phyloP scores from a whole-genome alignment of 768 basidiomycete species.

The Pulveroboletus sp. region DNA sequence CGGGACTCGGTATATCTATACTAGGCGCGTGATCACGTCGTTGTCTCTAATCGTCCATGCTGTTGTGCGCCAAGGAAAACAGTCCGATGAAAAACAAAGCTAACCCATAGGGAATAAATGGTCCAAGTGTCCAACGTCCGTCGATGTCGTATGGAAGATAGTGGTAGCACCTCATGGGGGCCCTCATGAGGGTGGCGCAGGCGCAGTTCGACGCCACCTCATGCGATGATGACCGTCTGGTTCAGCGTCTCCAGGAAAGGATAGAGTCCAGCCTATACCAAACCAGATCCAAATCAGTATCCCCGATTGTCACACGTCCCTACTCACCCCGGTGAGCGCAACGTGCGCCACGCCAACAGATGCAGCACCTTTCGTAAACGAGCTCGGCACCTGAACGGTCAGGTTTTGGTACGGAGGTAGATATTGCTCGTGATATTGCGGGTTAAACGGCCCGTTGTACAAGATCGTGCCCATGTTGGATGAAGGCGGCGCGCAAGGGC shows the following conservation, averaged over 20 bases:
- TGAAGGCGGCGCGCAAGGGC: slow-evolving; percentile 22
- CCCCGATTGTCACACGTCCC: neutral
- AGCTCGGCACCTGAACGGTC: slow-evolving; percentile 37
- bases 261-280: slow-evolving; percentile 28
- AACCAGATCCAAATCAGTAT: neutral
- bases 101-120: no score
- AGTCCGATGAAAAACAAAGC: no score
- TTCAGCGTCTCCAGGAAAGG: slow-evolving; percentile 33
- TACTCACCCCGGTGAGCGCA: slow-evolving; percentile 39
- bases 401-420: slow-evolving; percentile 43
- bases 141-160: no score
- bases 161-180: no score
- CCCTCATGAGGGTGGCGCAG: no score
- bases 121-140: no score
- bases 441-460: slow-evolving; percentile 43
- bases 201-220: neutral
- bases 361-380: slow-evolving; percentile 26
- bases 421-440: slow-evolving; percentile 27
- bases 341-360: slow-evolving; percentile 36
- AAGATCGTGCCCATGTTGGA: slow-evolving; percentile 40
- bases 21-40: no score
- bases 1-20: no score
- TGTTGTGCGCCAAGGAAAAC: no score
- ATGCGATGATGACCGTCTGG: slow-evolving; percentile 23
- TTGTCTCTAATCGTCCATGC: no score